phyloP scores from a whole-genome alignment of 805 yeast species.

The Schizosaccharomyces lindneri region DNA sequence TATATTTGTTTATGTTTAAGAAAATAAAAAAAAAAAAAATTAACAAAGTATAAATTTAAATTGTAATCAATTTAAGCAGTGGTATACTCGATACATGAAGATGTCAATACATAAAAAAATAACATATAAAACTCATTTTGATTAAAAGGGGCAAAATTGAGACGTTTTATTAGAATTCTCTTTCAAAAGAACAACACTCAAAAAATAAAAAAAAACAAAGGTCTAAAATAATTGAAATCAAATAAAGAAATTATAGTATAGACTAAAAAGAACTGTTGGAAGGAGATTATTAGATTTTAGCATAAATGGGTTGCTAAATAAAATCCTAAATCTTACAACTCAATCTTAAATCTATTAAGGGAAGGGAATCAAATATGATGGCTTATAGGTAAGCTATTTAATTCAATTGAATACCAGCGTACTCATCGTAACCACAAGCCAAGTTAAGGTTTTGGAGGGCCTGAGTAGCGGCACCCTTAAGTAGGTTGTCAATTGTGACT shows the following conservation, averaged over 20 bases:
- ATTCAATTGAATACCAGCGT: conserved; percentile 65
- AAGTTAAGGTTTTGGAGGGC: conserved; percentile 89
- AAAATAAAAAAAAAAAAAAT: no score
- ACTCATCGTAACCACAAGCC: conserved; percentile 74
- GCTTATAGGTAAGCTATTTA: conserved; percentile 5
- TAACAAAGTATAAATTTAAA: no score
- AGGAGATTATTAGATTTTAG: neutral
- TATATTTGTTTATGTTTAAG: no score
- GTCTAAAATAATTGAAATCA: neutral
- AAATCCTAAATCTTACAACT: neutral
- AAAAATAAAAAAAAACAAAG: no score
- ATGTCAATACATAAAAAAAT: no score
- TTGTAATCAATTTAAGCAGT: no score
- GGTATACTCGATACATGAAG: no score
- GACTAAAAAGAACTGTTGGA: neutral
- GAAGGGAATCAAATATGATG: neutral
- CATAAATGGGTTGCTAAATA: neutral
- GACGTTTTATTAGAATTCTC: no score
- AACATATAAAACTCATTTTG: no score
- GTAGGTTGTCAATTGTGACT: conserved; percentile 82
- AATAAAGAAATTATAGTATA: neutral
- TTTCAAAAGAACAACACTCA: no score
- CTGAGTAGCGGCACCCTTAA: conserved; percentile 97
- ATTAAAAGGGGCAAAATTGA: no score
- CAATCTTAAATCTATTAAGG: neutral